phyloP scores from a whole-genome alignment of 2,329 filamentous ascomycete genomes.

The Cercospora sesami region DNA sequence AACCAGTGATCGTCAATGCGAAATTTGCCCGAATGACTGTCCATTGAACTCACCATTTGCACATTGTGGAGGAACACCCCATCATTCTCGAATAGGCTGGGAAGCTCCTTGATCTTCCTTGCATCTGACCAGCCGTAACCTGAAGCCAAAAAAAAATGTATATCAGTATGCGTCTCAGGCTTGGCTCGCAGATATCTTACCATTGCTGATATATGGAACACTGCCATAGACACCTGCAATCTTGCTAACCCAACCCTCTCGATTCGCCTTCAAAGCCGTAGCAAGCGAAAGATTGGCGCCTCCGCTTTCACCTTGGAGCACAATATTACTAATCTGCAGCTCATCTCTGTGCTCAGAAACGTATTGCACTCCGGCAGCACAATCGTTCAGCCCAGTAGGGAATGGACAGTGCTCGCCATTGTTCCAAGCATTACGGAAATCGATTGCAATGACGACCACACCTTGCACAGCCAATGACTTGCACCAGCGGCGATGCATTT shows the following conservation, averaged over 20 bases:
- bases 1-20: neutral
- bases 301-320: conserved; percentile 37
- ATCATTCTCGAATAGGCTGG: conserved; percentile 34
- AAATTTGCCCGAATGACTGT: neutral
- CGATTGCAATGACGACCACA: conserved; percentile 32
- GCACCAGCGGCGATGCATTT: conserved; percentile 33
- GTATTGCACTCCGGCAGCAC: conserved; percentile 31
- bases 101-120: conserved; percentile 30
- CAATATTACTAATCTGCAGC: conserved; percentile 32
- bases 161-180: neutral
- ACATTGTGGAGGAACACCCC: conserved; percentile 30
- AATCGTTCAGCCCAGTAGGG: conserved; percentile 37
- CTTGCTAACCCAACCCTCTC: conserved; percentile 33
- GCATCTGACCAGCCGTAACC: conserved; percentile 24
- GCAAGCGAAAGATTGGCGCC: conserved; percentile 37
- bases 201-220: conserved; percentile 34
- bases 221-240: conserved; percentile 34
- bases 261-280: conserved; percentile 33
- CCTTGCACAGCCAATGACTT: conserved; percentile 31
- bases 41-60: conserved; percentile 12
- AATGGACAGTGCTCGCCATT: conserved; percentile 32
- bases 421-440: conserved; percentile 38
- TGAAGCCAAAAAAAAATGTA: neutral
- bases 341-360: conserved; percentile 28
- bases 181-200: neutral